These are phyloP conservation scores for Coemansia sp. DNA, from an alignment of 192 early-diverging fungal genomes.

Conservation along the genomic window DNA sequence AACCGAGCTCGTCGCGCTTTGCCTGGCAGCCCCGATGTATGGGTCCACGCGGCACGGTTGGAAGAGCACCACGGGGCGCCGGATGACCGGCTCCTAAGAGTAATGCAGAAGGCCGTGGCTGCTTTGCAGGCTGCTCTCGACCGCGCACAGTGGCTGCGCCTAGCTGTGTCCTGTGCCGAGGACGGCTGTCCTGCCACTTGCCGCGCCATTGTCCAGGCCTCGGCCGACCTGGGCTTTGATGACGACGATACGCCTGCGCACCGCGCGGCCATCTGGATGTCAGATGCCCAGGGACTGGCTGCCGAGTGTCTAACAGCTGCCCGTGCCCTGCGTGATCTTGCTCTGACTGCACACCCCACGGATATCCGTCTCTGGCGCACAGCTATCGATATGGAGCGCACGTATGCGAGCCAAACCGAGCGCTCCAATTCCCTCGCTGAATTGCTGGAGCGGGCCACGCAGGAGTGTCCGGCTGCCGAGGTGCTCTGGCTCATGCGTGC, in stretches of 20 bases:
- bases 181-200: slow-evolving; percentile 76
- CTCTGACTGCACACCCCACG: slow-evolving; percentile 69
- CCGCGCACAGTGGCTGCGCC: slow-evolving; percentile 86
- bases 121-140: slow-evolving; percentile 61
- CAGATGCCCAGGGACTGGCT: slow-evolving; percentile 80
- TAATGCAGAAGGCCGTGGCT: slow-evolving; percentile 71
- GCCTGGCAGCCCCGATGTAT: slow-evolving; percentile 90
- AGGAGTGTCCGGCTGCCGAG: slow-evolving; percentile 87
- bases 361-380: slow-evolving; percentile 80
- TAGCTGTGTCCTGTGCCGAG: slow-evolving; percentile 77
- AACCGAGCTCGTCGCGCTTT: slow-evolving; percentile 83
- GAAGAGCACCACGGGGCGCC: slow-evolving; percentile 77
- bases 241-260: slow-evolving; percentile 73
- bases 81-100: slow-evolving; percentile 57
- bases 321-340: slow-evolving; percentile 81
- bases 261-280: slow-evolving; percentile 75
- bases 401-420: slow-evolving; percentile 73
- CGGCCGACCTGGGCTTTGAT: slow-evolving; percentile 60
- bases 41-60: slow-evolving; percentile 89
- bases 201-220: slow-evolving; percentile 78
- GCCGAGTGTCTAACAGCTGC: slow-evolving; percentile 70
- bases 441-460: slow-evolving; percentile 79
- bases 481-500: slow-evolving; percentile 96
- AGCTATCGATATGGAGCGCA: slow-evolving; percentile 85
- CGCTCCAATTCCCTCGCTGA: too few species aligned